A percentile compares a stretch with the other conserved stretches of the same genome.
phyloP scores from a whole-genome alignment of 2,329 filamentous ascomycete genomes.

The Amauroascus verrucosus region DNA sequence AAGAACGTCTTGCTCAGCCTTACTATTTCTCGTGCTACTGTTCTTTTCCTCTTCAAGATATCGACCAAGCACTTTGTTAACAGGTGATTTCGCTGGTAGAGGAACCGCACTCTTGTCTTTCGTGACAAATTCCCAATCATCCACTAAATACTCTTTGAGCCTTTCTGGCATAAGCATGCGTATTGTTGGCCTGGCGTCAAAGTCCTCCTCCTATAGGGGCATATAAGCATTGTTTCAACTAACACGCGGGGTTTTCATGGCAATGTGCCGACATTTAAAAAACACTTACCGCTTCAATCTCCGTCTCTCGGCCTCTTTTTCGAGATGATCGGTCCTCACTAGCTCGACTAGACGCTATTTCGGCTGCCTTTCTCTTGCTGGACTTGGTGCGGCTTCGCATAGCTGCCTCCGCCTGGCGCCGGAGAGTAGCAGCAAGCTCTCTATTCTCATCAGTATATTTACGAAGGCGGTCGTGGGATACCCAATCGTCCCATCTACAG shows the following conservation, averaged over 20 bases:
- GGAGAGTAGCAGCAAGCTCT: slow-evolving; percentile 57
- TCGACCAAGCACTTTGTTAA: slow-evolving; percentile 66
- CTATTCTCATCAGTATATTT: slow-evolving; percentile 94
- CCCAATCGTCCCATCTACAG: slow-evolving; percentile 91
- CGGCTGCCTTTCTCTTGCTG: slow-evolving; percentile 31
- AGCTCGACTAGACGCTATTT: slow-evolving; percentile 34
- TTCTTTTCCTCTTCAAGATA: slow-evolving; percentile 63
- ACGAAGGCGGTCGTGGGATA: slow-evolving; percentile 80
- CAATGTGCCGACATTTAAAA: neutral
- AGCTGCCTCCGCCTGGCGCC: slow-evolving; percentile 33
- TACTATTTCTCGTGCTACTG: slow-evolving; percentile 40
- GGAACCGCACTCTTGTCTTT: slow-evolving; percentile 87
- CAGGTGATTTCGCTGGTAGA: slow-evolving; percentile 65
- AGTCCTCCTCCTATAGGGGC: slow-evolving; percentile 66
- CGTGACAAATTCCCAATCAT: slow-evolving; percentile 98
- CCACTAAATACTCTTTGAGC: slow-evolving; percentile 83
- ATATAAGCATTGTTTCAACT: slow-evolving; percentile 6
- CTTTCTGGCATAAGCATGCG: slow-evolving; percentile 78
- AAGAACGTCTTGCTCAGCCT: slow-evolving; percentile 63
- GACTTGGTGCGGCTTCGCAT: slow-evolving; percentile 26
- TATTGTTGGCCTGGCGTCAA: slow-evolving; percentile 72
- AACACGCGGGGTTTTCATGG: neutral
- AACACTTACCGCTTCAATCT: slow-evolving; percentile 38
- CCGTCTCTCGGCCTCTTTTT: slow-evolving; percentile 38
- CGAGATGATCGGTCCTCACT: slow-evolving; percentile 39